Conservation (phyloP, 352 stramenopile genomes). For the Phytophthora colocasiae region DNA sequence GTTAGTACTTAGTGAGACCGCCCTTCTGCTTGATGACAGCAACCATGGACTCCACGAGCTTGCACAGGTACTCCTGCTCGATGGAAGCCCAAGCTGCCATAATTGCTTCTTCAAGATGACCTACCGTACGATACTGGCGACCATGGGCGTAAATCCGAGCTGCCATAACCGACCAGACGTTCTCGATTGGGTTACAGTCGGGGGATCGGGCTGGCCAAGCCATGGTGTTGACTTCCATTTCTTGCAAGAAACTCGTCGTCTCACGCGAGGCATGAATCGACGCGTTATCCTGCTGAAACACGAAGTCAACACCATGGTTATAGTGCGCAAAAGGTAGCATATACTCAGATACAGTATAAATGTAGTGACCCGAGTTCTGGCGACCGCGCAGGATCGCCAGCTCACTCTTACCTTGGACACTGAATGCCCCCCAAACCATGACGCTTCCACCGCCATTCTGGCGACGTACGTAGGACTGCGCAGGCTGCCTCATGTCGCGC, state of each 20-base stretch:
- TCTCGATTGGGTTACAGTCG: constrained; percentile 15
- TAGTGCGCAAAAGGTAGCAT: too few species aligned
- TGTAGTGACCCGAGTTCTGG: too few species aligned
- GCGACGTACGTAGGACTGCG: background rate
- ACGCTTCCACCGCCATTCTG: background rate
- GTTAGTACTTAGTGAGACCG: too few species aligned
- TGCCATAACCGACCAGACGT: background rate
- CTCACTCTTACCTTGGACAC: too few species aligned
- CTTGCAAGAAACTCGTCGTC: constrained; percentile 4
- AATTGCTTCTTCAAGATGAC: too few species aligned
- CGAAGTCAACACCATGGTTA: background rate
- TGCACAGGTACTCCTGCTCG: background rate
- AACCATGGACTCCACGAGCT: background rate
- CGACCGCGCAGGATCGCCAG: too few species aligned
- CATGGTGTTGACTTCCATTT: constrained; percentile 18
- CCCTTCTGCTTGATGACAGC: constrained; percentile 11
- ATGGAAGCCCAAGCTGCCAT: background rate
- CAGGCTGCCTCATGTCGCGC: background rate
- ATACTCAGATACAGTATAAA: too few species aligned
- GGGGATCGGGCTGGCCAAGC: constrained; percentile 1
- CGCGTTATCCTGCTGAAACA: too few species aligned
- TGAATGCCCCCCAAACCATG: background rate
- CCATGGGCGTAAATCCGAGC: too few species aligned
- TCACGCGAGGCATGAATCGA: background rate
- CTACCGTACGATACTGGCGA: background rate